These are phyloP conservation scores for Cryphonectria parasitica DNA, from an alignment of 2,329 filamentous ascomycete genomes.

Conservation along the genomic window DNA sequence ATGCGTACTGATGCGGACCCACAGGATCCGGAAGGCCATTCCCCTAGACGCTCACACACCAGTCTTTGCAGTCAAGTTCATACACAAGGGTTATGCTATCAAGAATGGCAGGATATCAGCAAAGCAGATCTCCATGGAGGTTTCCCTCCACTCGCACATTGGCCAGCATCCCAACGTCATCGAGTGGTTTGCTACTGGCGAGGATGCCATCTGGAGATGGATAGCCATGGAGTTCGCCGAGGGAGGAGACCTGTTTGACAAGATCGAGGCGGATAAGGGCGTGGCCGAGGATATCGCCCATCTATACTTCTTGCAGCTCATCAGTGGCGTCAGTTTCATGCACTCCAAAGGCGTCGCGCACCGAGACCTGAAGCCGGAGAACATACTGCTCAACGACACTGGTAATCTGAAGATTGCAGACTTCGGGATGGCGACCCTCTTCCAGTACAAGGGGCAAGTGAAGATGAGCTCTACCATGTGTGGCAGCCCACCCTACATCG, in stretches of 20 bases:
- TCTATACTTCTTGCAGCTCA: conserved; percentile 91
- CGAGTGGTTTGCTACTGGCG: conserved; percentile 84
- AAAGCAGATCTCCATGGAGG: conserved; percentile 91
- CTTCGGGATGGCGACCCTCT: conserved; percentile 94
- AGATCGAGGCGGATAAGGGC: conserved; percentile 96
- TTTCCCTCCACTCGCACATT: conserved; percentile 85
- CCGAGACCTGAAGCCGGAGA: conserved; percentile 91
- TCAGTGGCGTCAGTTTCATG: conserved; percentile 91
- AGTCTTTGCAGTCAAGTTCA: conserved; percentile 96
- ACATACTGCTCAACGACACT: conserved; percentile 83
- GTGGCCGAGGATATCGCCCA: conserved; percentile 95
- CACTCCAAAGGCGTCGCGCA: conserved; percentile 95
- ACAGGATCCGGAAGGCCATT: conserved; percentile 89
- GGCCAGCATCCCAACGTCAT: conserved; percentile 93
- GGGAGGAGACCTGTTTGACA: conserved; percentile 96
- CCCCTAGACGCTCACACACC: conserved; percentile 71
- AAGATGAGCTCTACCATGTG: conserved; percentile 89
- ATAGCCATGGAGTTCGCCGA: conserved; percentile 98
- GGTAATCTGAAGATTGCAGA: conserved; percentile 94
- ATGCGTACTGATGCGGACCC: conserved; percentile 30
- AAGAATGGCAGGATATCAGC: conserved; percentile 85
- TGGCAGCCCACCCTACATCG: conserved; percentile 95
- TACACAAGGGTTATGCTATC: conserved; percentile 94
- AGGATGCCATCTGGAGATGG: conserved; percentile 89
- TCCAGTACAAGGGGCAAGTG: conserved; percentile 81